phyloP scores from a whole-genome alignment of 345 rosid genomes.

The Populus pruinosa region DNA sequence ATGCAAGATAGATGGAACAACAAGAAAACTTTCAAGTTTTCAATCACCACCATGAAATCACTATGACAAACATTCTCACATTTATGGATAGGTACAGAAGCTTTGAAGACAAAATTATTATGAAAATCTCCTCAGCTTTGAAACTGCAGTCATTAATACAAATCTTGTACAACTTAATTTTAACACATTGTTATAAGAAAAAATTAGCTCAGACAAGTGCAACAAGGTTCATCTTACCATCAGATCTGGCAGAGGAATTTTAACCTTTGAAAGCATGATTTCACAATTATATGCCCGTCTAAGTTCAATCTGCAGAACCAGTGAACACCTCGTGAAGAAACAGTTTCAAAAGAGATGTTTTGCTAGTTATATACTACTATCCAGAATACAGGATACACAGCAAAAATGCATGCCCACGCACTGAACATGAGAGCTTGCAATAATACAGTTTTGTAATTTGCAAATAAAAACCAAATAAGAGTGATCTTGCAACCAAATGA shows the following conservation, averaged over 20 bases:
- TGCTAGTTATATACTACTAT: background rate
- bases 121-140: background rate
- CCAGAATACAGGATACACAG: background rate
- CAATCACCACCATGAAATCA: background rate
- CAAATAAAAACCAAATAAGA: background rate
- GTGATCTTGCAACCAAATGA: background rate
- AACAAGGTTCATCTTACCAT: conserved; percentile 47
- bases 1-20: background rate
- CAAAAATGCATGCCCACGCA: background rate
- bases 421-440: conserved; percentile 1
- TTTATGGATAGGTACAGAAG: background rate
- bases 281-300: conserved; percentile 83
- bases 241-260: conserved; percentile 69
- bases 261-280: conserved; percentile 82
- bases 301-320: conserved; percentile 69
- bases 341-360: background rate
- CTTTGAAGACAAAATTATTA: background rate
- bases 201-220: conserved; percentile 12
- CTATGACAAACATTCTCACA: background rate
- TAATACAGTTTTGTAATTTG: background rate
- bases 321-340: conserved; percentile 26
- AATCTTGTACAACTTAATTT: background rate
- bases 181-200: background rate
- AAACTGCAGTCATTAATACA: background rate
- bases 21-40: background rate